Conservation (phyloP, 768 basidiomycete species). For the Leccinellum rugosiceps region DNA sequence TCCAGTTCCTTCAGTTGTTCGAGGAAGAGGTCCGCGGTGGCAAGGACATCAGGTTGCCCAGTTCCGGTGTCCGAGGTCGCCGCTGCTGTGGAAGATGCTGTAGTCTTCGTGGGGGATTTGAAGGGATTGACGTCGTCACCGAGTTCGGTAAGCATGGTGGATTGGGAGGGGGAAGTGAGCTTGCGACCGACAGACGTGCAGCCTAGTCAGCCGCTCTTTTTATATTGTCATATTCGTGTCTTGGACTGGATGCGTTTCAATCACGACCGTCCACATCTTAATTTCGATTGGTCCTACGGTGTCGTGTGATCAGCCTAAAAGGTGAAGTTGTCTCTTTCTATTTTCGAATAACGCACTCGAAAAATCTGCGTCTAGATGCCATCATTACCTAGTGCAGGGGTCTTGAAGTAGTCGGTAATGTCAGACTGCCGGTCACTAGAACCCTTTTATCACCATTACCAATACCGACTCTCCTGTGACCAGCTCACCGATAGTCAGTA, state of each 20-base stretch:
- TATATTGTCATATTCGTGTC: not conserved
- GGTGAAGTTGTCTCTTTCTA: not conserved
- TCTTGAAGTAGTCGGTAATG: not conserved
- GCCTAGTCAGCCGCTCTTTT: not conserved
- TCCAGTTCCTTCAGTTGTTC: conserved; percentile 27
- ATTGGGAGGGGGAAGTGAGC: not conserved
- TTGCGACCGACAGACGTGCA: not conserved
- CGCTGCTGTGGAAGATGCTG: not conserved
- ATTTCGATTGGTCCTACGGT: not conserved
- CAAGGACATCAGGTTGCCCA: conserved; percentile 22
- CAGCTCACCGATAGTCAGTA: not conserved
- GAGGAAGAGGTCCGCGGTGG: conserved; percentile 29
- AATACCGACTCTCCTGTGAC: not conserved
- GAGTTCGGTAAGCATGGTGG: conserved; percentile 8
- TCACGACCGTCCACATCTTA: not conserved
- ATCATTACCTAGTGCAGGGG: no score
- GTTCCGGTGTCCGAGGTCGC: not conserved
- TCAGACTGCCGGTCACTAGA: not conserved
- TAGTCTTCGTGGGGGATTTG: conserved; percentile 17
- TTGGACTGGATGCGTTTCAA: conserved; percentile 13
- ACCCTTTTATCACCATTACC: not conserved
- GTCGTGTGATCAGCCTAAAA: not conserved
- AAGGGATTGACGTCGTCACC: conserved; percentile 15
- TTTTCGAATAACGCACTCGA: no score
- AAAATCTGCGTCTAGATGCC: no score